Percentiles rank a stretch among this genome's conserved stretches.
Conservation (phyloP, 768 basidiomycete species). For the Suillus sp. region DNA sequence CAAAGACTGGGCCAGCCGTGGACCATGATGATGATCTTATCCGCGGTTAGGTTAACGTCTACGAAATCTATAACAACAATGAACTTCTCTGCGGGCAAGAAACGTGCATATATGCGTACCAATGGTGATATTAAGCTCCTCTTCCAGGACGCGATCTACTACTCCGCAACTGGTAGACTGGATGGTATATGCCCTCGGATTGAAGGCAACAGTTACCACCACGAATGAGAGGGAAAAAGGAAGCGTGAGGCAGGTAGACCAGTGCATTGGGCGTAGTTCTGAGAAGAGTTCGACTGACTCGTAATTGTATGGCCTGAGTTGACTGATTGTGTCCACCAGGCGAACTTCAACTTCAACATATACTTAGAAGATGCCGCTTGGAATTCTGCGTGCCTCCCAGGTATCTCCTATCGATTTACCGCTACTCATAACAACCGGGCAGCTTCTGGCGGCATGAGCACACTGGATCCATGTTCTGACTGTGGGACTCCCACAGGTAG, state of each 20-base stretch:
- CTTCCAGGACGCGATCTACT: slow-evolving; percentile 37
- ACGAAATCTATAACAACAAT: neutral
- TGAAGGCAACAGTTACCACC: slow-evolving; percentile 27
- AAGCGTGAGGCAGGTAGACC: neutral
- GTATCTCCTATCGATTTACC: neutral
- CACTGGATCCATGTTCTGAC: neutral
- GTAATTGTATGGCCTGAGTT: too few species aligned
- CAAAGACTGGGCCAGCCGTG: slow-evolving; percentile 82
- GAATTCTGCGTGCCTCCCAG: neutral
- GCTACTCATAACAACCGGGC: neutral
- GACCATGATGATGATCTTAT: slow-evolving; percentile 66
- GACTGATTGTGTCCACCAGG: too few species aligned
- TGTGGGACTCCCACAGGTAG: too few species aligned
- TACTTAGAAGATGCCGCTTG: neutral
- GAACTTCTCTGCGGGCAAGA: neutral
- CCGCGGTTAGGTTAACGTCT: slow-evolving; percentile 57
- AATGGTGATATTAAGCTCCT: slow-evolving; percentile 43
- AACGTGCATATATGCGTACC: slow-evolving; percentile 36
- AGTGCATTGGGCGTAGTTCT: slow-evolving; percentile 26
- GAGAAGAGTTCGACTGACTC: neutral
- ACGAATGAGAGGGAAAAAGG: neutral
- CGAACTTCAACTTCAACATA: neutral
- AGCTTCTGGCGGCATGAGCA: neutral
- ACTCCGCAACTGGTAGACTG: slow-evolving; percentile 39
- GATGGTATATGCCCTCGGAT: slow-evolving; percentile 38